phyloP scores from a whole-genome alignment of 179 eudicot species.

The Spergularia azorica region DNA sequence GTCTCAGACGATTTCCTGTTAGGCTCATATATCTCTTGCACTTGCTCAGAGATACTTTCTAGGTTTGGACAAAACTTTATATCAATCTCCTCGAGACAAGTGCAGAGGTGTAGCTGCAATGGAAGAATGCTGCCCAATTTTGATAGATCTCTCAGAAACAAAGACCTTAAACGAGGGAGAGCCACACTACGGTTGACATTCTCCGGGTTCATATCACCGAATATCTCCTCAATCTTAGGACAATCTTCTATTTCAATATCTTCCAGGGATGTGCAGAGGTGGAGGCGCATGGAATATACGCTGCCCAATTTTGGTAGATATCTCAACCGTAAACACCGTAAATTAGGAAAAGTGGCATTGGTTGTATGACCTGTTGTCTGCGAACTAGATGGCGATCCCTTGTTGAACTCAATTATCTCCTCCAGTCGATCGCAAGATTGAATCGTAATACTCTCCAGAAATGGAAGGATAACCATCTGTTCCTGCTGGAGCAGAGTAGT shows the following conservation, averaged over 20 bases:
- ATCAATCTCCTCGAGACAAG: no score
- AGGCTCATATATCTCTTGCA: background rate
- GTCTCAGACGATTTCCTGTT: background rate
- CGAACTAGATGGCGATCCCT: background rate
- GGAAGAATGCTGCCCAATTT: background rate
- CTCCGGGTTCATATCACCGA: background rate
- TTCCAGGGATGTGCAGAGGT: background rate
- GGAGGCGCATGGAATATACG: background rate
- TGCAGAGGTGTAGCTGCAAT: no score
- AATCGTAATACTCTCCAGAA: background rate
- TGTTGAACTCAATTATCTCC: slow-evolving; percentile 7
- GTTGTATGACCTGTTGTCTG: background rate
- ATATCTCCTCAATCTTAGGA: background rate
- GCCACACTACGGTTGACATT: background rate
- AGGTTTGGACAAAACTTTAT: background rate
- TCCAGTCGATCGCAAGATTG: background rate
- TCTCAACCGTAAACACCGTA: background rate
- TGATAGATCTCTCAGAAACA: background rate
- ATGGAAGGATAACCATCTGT: background rate
- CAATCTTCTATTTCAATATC: background rate
- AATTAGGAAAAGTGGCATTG: background rate
- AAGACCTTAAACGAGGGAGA: background rate
- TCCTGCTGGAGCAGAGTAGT: background rate
- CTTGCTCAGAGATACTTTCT: background rate
- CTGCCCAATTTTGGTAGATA: slow-evolving; percentile 1